Conservation (phyloP, 2,329 filamentous ascomycete genomes). For the Colletotrichum cereale region DNA sequence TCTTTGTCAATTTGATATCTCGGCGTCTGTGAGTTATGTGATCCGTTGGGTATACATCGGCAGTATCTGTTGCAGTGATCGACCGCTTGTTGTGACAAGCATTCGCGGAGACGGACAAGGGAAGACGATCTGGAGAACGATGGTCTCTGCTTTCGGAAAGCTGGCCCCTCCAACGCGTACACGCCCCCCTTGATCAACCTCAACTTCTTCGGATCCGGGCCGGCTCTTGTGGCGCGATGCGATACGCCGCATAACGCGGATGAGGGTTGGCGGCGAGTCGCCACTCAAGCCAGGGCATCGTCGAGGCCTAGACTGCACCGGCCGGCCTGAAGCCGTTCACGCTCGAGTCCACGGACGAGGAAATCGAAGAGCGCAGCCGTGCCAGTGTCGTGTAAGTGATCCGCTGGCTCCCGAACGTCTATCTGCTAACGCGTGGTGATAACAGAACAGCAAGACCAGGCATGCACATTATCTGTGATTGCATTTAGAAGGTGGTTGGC, state of each 20-base stretch:
- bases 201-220: constrained; percentile 50
- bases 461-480: too few species aligned
- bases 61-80: background rate
- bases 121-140: background rate
- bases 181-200: constrained; percentile 46
- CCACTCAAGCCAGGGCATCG: constrained; percentile 31
- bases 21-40: background rate
- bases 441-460: constrained; percentile 10
- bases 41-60: background rate
- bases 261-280: constrained; percentile 41
- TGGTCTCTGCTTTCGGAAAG: constrained; percentile 14
- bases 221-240: constrained; percentile 47
- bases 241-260: constrained; percentile 44
- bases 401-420: background rate
- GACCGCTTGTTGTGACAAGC: background rate
- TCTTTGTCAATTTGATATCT: background rate
- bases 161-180: constrained; percentile 35
- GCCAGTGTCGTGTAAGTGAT: constrained; percentile 8
- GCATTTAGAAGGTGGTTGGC: too few species aligned
- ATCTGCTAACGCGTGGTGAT: constrained; percentile 21
- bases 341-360: constrained; percentile 44
- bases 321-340: constrained; percentile 44
- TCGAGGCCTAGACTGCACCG: constrained; percentile 44
- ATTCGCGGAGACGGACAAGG: background rate
- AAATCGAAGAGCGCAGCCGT: constrained; percentile 45